Conservation (phyloP, 768 basidiomycete species). For the Tricholoma hemisulphureum region DNA sequence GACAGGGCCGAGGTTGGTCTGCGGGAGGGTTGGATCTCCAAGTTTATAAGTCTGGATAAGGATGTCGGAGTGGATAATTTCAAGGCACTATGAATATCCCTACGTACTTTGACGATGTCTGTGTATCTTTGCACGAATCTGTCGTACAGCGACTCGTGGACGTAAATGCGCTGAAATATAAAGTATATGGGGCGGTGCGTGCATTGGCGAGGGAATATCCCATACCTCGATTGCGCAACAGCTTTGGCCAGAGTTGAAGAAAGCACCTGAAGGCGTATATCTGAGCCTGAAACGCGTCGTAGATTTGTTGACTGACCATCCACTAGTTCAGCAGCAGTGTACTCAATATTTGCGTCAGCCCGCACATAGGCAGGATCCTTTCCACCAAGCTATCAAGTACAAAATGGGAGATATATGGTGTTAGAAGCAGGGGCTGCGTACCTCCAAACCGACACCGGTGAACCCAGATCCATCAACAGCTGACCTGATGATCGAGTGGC, state of each 20-base stretch:
- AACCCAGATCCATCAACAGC: conserved; percentile 68
- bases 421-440: conserved; percentile 23
- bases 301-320: conserved; percentile 59
- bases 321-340: conserved; percentile 81
- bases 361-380: conserved; percentile 98
- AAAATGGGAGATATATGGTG: conserved; percentile 2
- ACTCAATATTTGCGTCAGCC: conserved; percentile 79
- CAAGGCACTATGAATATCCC: not conserved
- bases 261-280: conserved; percentile 54
- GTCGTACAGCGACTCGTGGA: conserved; percentile 82
- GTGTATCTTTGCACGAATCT: conserved; percentile 73
- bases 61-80: not conserved
- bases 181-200: not conserved
- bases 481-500: conserved; percentile 68
- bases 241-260: conserved; percentile 98
- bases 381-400: conserved; percentile 70
- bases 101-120: conserved; percentile 64
- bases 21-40: conserved; percentile 75
- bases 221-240: conserved; percentile 89
- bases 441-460: conserved; percentile 87
- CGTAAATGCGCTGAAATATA: conserved; percentile 76
- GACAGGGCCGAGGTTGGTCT: conserved; percentile 89
- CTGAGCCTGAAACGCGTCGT: not conserved
- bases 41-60: conserved; percentile 67
- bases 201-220: not conserved